These are phyloP conservation scores for Alloascoidea hylecoeti DNA, from an alignment of 805 yeast genomes.

Conservation along the genomic window DNA sequence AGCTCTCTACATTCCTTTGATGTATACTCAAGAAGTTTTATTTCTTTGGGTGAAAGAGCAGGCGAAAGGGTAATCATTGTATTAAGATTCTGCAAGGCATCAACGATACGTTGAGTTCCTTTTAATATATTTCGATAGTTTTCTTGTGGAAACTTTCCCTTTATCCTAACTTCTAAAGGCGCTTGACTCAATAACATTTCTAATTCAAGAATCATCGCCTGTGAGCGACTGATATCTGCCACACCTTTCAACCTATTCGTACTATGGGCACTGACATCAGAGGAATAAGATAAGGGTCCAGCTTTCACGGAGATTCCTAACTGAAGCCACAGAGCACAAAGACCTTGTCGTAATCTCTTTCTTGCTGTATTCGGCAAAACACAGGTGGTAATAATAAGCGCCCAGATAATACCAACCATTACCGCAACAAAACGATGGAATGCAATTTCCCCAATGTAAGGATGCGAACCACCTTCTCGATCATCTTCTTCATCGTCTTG, in stretches of 20 bases:
- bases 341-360: conserved; percentile 44
- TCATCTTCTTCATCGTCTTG: conserved; percentile 41
- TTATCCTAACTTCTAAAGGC: conserved; percentile 59
- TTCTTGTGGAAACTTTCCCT: conserved; percentile 52
- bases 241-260: conserved; percentile 13
- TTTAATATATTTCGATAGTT: conserved; percentile 35
- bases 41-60: conserved; percentile 34
- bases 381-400: conserved; percentile 48
- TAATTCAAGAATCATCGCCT: conserved; percentile 43
- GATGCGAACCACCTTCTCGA: conserved; percentile 57
- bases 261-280: neutral
- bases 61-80: conserved; percentile 55
- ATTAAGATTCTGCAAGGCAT: conserved; percentile 62
- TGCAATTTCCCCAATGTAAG: conserved; percentile 62
- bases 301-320: conserved; percentile 73
- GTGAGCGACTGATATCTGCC: conserved; percentile 24
- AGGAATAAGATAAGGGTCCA: conserved; percentile 34
- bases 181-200: conserved; percentile 52
- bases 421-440: conserved; percentile 67
- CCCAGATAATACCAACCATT: conserved; percentile 63
- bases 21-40: conserved; percentile 37
- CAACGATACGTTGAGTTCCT: conserved; percentile 51
- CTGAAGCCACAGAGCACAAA: conserved; percentile 61
- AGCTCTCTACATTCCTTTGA: conserved; percentile 48
- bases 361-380: conserved; percentile 71